Percentiles rank a stretch among this genome's conserved stretches.
These are phyloP conservation scores for Purpureocillium takamizusanense DNA, from an alignment of 2,329 filamentous ascomycete genomes.

Conservation along the genomic window DNA sequence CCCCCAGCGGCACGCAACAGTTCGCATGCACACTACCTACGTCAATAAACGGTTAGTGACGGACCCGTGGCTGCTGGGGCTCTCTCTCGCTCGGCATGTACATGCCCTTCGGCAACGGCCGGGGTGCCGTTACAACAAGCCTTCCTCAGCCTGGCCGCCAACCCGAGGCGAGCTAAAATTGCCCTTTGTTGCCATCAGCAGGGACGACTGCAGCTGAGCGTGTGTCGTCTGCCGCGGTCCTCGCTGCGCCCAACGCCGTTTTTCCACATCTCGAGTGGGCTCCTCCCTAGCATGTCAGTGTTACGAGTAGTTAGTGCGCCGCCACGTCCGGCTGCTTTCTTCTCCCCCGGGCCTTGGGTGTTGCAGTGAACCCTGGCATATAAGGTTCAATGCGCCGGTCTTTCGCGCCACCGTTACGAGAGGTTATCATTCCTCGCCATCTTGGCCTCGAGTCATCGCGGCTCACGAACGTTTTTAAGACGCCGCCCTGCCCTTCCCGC, in stretches of 20 bases:
- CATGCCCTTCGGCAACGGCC: not conserved
- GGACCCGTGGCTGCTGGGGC: no score
- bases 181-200: constrained; percentile 1
- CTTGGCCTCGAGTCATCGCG: no score
- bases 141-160: constrained; percentile 1
- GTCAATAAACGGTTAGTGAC: no score
- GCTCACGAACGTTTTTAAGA: no score
- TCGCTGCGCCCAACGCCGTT: constrained; percentile 2
- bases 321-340: not conserved
- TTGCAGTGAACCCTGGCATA: constrained; percentile 1
- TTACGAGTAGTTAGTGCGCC: no score
- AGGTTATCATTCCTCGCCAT: no score
- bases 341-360: not conserved
- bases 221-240: constrained; percentile 5
- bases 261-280: constrained; percentile 3
- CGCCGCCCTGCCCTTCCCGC: no score
- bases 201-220: constrained; percentile 7
- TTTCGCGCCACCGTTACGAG: not conserved
- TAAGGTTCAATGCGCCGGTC: constrained; percentile 4
- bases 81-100: no score
- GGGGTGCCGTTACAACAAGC: constrained; percentile 1
- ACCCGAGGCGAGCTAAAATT: constrained; percentile 4
- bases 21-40: no score
- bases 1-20: no score
- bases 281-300: constrained; percentile 1